phyloP scores from a whole-genome alignment of 495 filamentous ascomycete genomes.

The Sabuloglossum arenarium region DNA sequence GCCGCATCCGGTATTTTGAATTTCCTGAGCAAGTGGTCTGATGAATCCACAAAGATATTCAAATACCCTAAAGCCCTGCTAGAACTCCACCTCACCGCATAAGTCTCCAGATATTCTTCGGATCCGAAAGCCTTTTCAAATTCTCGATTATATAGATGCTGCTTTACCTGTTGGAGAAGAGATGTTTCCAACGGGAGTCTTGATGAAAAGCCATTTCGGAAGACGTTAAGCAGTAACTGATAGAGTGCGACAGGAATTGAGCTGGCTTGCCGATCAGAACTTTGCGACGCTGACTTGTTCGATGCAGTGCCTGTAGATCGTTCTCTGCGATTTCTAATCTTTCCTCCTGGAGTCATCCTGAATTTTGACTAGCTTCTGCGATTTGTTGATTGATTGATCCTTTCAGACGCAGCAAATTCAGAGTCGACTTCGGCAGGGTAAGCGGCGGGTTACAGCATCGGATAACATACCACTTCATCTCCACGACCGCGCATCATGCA shows the following conservation, averaged over 20 bases:
- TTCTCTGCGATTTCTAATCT: neutral
- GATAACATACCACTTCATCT: neutral
- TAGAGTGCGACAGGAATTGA: constrained; percentile 22
- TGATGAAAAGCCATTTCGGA: constrained; percentile 36
- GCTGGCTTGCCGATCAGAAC: neutral
- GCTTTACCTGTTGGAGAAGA: constrained; percentile 60
- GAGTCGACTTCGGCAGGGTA: neutral
- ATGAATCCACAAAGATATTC: constrained; percentile 35
- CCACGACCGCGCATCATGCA: neutral
- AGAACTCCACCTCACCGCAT: constrained; percentile 76
- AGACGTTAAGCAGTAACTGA: constrained; percentile 59
- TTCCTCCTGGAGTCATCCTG: neutral
- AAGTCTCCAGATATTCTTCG: constrained; percentile 47
- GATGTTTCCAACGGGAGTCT: constrained; percentile 23
- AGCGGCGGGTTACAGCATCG: neutral
- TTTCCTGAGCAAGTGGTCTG: constrained; percentile 14
- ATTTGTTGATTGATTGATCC: neutral
- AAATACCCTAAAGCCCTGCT: constrained; percentile 61
- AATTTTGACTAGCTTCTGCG: neutral
- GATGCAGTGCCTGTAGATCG: neutral
- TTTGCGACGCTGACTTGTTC: neutral
- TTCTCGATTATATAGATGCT: constrained; percentile 64
- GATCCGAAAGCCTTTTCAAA: constrained; percentile 60
- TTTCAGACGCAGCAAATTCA: no score
- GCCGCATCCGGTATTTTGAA: neutral